Percentiles rank a stretch among this genome's conserved stretches.
Conservation (phyloP, 2,329 filamentous ascomycete species). For the Exophiala lecanii-corni region DNA sequence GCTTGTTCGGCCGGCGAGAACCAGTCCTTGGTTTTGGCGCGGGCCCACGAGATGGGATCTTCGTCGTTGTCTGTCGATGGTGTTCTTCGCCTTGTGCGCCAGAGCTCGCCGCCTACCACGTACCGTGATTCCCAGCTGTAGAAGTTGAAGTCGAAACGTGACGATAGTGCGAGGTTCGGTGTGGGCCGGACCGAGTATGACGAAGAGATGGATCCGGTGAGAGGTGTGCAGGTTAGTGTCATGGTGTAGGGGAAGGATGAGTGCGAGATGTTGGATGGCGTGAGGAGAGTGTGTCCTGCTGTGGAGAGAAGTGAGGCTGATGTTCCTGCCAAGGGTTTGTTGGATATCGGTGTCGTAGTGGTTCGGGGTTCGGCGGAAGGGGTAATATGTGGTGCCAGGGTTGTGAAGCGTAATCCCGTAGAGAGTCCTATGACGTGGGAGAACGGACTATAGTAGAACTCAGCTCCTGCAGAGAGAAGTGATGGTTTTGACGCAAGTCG, state of each 20-base stretch:
- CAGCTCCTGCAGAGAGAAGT: conserved; percentile 83
- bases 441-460: conserved; percentile 90
- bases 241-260: conserved; percentile 88
- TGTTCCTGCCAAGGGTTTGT: conserved; percentile 25
- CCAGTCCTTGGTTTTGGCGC: conserved; percentile 35
- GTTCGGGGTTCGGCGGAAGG: conserved; percentile 42
- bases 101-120: conserved; percentile 86
- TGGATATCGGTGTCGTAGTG: conserved; percentile 39
- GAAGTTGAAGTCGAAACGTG: conserved; percentile 92
- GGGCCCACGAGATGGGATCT: conserved; percentile 42
- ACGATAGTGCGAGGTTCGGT: conserved; percentile 75
- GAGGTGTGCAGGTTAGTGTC: conserved; percentile 84
- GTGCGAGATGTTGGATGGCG: conserved; percentile 34
- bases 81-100: conserved; percentile 55
- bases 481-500: conserved; percentile 41
- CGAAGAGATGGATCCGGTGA: conserved; percentile 89
- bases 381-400: conserved; percentile 46
- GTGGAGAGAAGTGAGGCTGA: conserved; percentile 26
- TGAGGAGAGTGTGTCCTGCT: conserved; percentile 20
- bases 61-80: conserved; percentile 39
- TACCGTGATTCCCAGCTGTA: conserved; percentile 97
- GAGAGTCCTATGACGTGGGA: conserved; percentile 94
- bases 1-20: conserved; percentile 31
- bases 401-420: conserved; percentile 82
- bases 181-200: conserved; percentile 90